Conservation (phyloP, 164 flowering plant species). For the Kalanchoe fedtschenkoi region DNA sequence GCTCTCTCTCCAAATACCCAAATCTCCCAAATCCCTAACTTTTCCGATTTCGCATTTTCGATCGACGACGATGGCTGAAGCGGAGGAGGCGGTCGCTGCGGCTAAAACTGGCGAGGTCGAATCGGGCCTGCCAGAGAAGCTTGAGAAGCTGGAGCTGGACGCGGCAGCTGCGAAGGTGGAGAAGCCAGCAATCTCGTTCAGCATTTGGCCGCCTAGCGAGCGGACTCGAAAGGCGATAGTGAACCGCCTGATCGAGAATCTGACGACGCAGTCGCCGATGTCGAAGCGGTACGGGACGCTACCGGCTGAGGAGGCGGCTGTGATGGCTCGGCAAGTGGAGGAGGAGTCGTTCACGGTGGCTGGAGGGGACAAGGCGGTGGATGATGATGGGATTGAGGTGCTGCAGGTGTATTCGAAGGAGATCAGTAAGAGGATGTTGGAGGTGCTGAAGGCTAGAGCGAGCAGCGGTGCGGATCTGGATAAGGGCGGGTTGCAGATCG, state of each 20-base stretch:
- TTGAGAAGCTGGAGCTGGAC: neutral
- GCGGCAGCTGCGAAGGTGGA: slow-evolving; percentile 4
- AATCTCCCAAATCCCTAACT: neutral
- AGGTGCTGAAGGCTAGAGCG: slow-evolving; percentile 50
- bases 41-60: slow-evolving; percentile 6
- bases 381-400: slow-evolving; percentile 66
- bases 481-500: neutral
- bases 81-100: neutral
- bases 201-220: slow-evolving; percentile 88
- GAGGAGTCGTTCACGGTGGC: slow-evolving; percentile 60
- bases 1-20: neutral
- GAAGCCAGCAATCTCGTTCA: slow-evolving; percentile 28
- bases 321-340: slow-evolving; percentile 55
- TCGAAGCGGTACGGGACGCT: slow-evolving; percentile 77
- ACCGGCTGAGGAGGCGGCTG: slow-evolving; percentile 50
- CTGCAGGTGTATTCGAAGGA: slow-evolving; percentile 86
- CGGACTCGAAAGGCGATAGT: slow-evolving; percentile 81
- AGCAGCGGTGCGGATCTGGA: slow-evolving; percentile 6
- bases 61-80: neutral
- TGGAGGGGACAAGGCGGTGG: slow-evolving; percentile 13
- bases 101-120: neutral
- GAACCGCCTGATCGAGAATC: slow-evolving; percentile 64
- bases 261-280: slow-evolving; percentile 60
- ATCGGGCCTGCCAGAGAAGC: neutral
- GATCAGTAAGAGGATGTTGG: slow-evolving; percentile 85